These are phyloP conservation scores for Rhododendron mucronatum DNA, from an alignment of 148 eudicot species.

Conservation along the genomic window DNA sequence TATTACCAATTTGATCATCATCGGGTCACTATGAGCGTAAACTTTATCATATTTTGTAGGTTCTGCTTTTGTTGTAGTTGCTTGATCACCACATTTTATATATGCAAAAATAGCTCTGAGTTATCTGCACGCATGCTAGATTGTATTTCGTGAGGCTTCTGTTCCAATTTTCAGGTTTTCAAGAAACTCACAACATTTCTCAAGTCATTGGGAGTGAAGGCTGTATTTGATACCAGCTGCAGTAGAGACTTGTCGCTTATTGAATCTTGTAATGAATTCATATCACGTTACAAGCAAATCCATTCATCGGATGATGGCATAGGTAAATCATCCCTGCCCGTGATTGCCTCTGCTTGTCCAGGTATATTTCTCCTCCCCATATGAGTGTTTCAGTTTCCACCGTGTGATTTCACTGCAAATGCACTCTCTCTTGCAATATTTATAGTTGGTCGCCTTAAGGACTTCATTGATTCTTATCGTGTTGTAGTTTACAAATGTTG, in stretches of 20 bases:
- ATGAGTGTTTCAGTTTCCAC: background rate
- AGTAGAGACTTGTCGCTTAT: conserved; percentile 85
- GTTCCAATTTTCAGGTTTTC: conserved; percentile 50
- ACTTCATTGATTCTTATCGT: background rate
- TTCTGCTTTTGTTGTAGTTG: background rate
- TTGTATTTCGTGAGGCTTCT: background rate
- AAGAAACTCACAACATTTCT: conserved; percentile 84
- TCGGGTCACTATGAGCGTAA: background rate
- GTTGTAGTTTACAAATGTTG: background rate
- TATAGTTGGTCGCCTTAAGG: background rate
- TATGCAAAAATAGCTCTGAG: background rate
- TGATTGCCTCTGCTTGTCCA: conserved; percentile 95
- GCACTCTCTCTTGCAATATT: background rate
- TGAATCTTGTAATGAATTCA: conserved; percentile 90
- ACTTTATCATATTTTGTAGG: background rate
- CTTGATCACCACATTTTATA: background rate
- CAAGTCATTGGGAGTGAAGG: conserved; percentile 89
- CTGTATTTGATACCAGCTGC: conserved; percentile 88
- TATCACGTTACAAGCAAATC: conserved; percentile 63
- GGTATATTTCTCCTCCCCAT: conserved; percentile 36
- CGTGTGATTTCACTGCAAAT: background rate
- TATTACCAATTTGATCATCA: background rate
- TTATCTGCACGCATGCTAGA: background rate
- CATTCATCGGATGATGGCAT: conserved; percentile 33
- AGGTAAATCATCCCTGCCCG: conserved; percentile 52